A percentile compares a stretch with the other conserved stretches of the same genome.
These are phyloP conservation scores for Stephania japonica DNA, from an alignment of 164 flowering plant species.

Conservation along the genomic window DNA sequence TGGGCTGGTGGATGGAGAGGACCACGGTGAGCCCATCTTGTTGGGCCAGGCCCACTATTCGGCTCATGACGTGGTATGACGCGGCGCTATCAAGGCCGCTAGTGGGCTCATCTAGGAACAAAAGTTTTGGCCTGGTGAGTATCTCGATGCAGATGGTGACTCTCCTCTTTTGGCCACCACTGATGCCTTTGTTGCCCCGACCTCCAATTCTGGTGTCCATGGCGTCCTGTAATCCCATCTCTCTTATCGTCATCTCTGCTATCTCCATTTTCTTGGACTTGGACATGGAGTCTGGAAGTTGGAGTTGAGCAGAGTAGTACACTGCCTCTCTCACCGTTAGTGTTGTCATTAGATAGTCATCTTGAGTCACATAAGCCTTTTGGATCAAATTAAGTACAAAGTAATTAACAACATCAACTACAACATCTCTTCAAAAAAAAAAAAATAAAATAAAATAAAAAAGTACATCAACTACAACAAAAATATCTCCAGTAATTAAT, in stretches of 20 bases:
- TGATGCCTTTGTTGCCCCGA: constrained; percentile 45
- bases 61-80: constrained; percentile 43
- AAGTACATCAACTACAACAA: too few species aligned
- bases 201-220: constrained; percentile 52
- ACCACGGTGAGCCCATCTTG: constrained; percentile 44
- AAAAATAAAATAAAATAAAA: too few species aligned
- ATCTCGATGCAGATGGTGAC: constrained; percentile 57
- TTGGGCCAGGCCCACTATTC: constrained; percentile 25
- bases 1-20: constrained; percentile 72
- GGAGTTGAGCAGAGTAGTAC: constrained; percentile 56
- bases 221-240: constrained; percentile 58
- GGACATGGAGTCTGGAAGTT: constrained; percentile 47
- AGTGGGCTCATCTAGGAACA: constrained; percentile 70
- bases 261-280: constrained; percentile 31
- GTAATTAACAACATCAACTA: too few species aligned
- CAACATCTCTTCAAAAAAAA: too few species aligned
- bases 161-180: constrained; percentile 60
- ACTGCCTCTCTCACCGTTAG: constrained; percentile 53
- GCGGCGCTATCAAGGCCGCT: constrained; percentile 73
- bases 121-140: constrained; percentile 43
- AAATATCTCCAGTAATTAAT: too few species aligned
- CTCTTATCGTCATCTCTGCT: constrained; percentile 44
- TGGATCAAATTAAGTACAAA: not conserved
- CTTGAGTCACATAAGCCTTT: constrained; percentile 72
- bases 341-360: constrained; percentile 43